phyloP scores from a whole-genome alignment of 164 flowering plant genomes.

The Umbellularia californica region DNA sequence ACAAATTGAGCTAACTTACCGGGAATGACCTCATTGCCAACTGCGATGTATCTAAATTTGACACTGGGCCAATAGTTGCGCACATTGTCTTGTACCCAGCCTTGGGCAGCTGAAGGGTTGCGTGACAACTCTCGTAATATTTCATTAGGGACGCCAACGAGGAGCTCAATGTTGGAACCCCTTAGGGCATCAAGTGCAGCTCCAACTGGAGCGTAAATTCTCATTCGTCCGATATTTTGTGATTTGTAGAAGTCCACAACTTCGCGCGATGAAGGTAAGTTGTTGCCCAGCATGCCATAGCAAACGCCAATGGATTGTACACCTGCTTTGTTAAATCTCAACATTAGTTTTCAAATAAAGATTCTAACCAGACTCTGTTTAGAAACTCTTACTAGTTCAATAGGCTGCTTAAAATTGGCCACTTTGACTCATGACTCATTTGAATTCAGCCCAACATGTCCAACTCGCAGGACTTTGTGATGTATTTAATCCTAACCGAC shows the following conservation, averaged over 20 bases:
- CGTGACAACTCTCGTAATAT: constrained; percentile 30
- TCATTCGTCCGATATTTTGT: constrained; percentile 27
- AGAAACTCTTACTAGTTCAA: too few species aligned
- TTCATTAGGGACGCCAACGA: constrained; percentile 33
- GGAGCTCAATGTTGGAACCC: constrained; percentile 36
- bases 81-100: constrained; percentile 37
- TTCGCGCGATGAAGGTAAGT: constrained; percentile 28
- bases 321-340: constrained; percentile 9
- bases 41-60: constrained; percentile 35
- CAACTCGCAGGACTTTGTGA: too few species aligned
- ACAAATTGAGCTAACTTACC: constrained; percentile 3
- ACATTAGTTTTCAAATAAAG: too few species aligned
- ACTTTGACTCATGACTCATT: too few species aligned
- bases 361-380: too few species aligned
- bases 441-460: too few species aligned
- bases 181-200: constrained; percentile 33
- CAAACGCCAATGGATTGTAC: constrained; percentile 36
- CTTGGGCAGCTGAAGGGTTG: constrained; percentile 22
- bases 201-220: constrained; percentile 34
- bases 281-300: constrained; percentile 42
- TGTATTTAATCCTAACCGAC: too few species aligned
- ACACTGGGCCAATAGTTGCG: constrained; percentile 22
- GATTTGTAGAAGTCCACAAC: constrained; percentile 30
- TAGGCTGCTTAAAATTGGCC: too few species aligned
- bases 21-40: constrained; percentile 48